Percentiles rank a stretch among this genome's conserved stretches.
phyloP scores from a whole-genome alignment of 257 asterid genomes.

The Schizonepeta tenuifolia region DNA sequence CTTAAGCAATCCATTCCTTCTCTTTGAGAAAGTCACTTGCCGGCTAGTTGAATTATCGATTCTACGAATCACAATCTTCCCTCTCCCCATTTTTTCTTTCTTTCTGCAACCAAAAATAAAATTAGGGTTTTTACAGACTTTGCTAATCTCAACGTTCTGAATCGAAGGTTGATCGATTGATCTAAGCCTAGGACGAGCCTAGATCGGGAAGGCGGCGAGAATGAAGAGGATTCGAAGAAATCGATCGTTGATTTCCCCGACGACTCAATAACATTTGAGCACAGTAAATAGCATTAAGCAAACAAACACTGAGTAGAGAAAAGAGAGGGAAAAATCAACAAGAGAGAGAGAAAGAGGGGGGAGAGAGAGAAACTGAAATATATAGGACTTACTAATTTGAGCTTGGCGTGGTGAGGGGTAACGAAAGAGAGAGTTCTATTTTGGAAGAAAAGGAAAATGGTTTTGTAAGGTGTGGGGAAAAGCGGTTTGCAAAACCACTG shows the following conservation, averaged over 20 bases:
- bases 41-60: constrained; percentile 56
- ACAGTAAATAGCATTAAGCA: not conserved
- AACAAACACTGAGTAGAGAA: not conserved
- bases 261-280: constrained; percentile 12
- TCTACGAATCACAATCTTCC: constrained; percentile 53
- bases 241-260: not conserved
- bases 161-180: not conserved
- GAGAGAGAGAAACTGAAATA: not conserved
- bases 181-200: not conserved
- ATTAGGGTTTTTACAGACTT: constrained; percentile 24
- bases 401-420: constrained; percentile 35
- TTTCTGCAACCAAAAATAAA: not conserved
- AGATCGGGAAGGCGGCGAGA: not conserved
- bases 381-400: constrained; percentile 48
- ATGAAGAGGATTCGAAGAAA: constrained; percentile 25
- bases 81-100: constrained; percentile 44
- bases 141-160: not conserved
- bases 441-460: constrained; percentile 24
- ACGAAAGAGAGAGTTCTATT: constrained; percentile 34
- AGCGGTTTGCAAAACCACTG: constrained; percentile 37
- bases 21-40: constrained; percentile 58
- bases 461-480: constrained; percentile 26
- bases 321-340: not conserved
- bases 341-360: not conserved
- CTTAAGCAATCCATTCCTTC: constrained; percentile 55